Evolutionary conservation across 139 green algal genomes (phyloP).

Genomic region (Yamagishiella unicocca): DNA sequence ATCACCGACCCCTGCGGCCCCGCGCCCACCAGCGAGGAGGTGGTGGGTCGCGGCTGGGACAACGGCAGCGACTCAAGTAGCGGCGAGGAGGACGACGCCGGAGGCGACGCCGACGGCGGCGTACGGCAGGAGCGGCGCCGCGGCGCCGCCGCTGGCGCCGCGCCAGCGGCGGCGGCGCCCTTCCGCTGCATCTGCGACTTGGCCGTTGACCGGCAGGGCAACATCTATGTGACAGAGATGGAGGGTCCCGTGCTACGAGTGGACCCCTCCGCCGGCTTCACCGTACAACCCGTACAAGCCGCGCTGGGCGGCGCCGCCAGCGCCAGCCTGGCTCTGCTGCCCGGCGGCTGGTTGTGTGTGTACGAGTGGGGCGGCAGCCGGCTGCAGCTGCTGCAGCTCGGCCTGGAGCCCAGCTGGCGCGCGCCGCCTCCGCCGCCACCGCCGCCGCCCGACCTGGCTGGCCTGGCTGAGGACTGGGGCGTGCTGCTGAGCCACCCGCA

Average conservation of each 20-base stretch:
- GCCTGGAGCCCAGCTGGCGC: not conserved
- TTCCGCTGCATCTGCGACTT: slow-evolving; percentile 27
- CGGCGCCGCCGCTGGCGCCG: too few relatives aligned
- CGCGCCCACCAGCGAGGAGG: too few relatives aligned
- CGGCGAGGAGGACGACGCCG: too few relatives aligned
- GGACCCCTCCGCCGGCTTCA: not conserved
- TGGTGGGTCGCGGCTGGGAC: too few relatives aligned
- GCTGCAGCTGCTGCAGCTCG: slow-evolving; percentile 1
- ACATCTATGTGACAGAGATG: not conserved
- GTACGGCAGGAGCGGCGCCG: too few relatives aligned
- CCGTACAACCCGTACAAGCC: not conserved
- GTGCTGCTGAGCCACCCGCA: slow-evolving; percentile 3
- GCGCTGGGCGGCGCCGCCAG: not conserved
- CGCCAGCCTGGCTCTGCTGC: not conserved
- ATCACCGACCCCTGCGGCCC: not conserved
- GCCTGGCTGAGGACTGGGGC: not conserved
- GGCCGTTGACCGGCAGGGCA: not conserved
- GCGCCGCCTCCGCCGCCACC: not conserved
- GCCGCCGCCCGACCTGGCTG: not conserved
- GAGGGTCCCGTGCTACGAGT: not conserved
- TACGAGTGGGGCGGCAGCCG: slow-evolving; percentile 26
- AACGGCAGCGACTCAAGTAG: too few relatives aligned
- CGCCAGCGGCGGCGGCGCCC: too few relatives aligned
- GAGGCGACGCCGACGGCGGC: too few relatives aligned
- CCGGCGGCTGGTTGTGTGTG: slow-evolving; percentile 9